Evolutionary conservation across 768 basidiomycete species (phyloP).

Genomic region (Strobilomyces echinocephalus): DNA sequence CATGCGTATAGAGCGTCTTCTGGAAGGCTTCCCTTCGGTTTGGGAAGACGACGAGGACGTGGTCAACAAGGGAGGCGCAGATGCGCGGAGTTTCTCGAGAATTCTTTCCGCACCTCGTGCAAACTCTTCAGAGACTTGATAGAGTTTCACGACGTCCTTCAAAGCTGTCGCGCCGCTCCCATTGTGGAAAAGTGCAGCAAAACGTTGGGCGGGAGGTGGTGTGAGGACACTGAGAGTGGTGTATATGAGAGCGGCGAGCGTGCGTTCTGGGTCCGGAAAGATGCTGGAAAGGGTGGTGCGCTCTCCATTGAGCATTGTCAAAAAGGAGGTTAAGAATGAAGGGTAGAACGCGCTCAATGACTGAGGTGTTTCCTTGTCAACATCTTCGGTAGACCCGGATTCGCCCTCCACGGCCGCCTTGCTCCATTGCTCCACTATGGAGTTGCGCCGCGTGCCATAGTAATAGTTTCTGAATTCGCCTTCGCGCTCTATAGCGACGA

Average conservation of each 20-base stretch:
- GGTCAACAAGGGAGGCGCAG: constrained; percentile 20
- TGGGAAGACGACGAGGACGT: constrained; percentile 22
- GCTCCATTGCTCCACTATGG: constrained; percentile 68
- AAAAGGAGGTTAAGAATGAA: constrained; percentile 68
- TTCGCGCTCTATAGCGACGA: constrained; percentile 86
- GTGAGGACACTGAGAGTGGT: constrained; percentile 74
- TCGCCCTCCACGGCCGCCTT: constrained; percentile 41
- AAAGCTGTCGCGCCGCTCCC: constrained; percentile 56
- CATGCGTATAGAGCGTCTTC: constrained; percentile 58
- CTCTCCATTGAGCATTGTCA: constrained; percentile 64
- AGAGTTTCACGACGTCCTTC: constrained; percentile 63
- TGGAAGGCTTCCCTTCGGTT: constrained; percentile 29
- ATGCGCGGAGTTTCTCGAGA: constrained; percentile 63
- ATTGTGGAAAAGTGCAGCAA: constrained; percentile 63
- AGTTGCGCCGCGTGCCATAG: constrained; percentile 72
- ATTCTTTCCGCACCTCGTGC: constrained; percentile 67
- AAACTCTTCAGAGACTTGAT: constrained; percentile 79
- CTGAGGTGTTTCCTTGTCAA: constrained; percentile 45
- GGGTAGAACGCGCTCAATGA: constrained; percentile 65
- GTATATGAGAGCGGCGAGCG: constrained; percentile 77
- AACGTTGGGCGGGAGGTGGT: constrained; percentile 77
- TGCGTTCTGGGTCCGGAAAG: constrained; percentile 78
- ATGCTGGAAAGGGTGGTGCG: constrained; percentile 71
- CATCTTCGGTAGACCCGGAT: constrained; percentile 1
- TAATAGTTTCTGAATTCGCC: constrained; percentile 93